phyloP scores from a whole-genome alignment of 208 protist genomes.

The Leptomonas seymouri region DNA sequence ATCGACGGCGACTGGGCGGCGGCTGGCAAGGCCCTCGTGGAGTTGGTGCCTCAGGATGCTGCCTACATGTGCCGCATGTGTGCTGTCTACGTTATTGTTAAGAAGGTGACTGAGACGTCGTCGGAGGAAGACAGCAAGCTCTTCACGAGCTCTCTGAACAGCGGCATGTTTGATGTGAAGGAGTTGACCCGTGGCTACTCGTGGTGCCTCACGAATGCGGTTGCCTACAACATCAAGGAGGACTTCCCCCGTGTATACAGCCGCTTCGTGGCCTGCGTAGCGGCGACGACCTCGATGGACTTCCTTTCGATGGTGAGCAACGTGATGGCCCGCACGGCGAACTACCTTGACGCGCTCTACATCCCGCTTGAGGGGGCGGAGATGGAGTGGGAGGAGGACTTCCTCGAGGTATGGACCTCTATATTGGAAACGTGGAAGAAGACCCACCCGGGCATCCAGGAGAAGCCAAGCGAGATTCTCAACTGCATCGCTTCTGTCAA shows the following conservation, averaged over 20 bases:
- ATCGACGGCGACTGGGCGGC: slow-evolving; percentile 54
- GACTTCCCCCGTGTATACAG: slow-evolving; percentile 73
- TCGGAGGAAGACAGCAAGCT: slow-evolving; percentile 64
- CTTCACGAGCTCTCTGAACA: slow-evolving; percentile 43
- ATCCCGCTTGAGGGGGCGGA: slow-evolving; percentile 44
- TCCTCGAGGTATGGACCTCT: slow-evolving; percentile 71
- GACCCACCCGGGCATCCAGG: slow-evolving; percentile 23
- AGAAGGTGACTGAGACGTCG: slow-evolving; percentile 47
- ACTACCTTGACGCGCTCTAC: slow-evolving; percentile 82
- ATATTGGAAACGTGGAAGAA: slow-evolving; percentile 48
- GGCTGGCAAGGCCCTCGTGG: slow-evolving; percentile 37
- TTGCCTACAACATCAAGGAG: slow-evolving; percentile 57
- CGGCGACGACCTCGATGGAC: slow-evolving; percentile 42
- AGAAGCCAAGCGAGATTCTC: slow-evolving; percentile 42
- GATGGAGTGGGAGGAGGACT: slow-evolving; percentile 79
- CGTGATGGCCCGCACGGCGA: slow-evolving; percentile 79
- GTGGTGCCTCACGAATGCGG: slow-evolving; percentile 75
- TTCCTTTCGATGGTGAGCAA: slow-evolving; percentile 62
- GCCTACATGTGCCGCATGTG: slow-evolving; percentile 54
- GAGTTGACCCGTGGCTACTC: slow-evolving; percentile 73
- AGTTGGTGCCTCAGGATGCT: slow-evolving; percentile 51
- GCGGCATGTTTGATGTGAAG: slow-evolving; percentile 54
- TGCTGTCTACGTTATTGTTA: slow-evolving; percentile 66
- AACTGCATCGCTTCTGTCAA: slow-evolving; percentile 49
- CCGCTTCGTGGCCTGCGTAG: slow-evolving; percentile 62